Conservation (phyloP, 2,329 filamentous ascomycete species). For the Ascochyta lentis region DNA sequence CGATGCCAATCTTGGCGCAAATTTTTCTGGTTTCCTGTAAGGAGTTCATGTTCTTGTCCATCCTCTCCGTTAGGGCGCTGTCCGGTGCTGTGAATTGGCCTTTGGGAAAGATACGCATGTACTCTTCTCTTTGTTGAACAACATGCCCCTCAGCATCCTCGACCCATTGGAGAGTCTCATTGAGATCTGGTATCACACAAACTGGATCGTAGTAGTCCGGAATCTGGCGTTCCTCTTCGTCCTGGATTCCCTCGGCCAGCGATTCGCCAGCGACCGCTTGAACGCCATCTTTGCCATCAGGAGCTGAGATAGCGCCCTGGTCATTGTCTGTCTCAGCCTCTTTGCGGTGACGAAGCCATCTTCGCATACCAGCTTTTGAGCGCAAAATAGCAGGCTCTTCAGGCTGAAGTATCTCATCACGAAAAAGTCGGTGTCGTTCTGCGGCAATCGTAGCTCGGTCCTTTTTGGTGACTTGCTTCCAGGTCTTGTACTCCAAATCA, state of each 20-base stretch:
- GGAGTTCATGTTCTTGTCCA: slow-evolving; percentile 90
- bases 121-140: slow-evolving; percentile 86
- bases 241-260: slow-evolving; percentile 93
- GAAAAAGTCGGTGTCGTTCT: slow-evolving; percentile 85
- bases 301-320: slow-evolving; percentile 58
- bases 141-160: slow-evolving; percentile 90
- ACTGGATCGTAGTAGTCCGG: slow-evolving; percentile 95
- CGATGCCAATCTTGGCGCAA: slow-evolving; percentile 93
- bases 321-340: slow-evolving; percentile 58
- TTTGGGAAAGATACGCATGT: slow-evolving; percentile 75
- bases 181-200: slow-evolving; percentile 84
- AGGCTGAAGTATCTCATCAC: slow-evolving; percentile 79
- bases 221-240: slow-evolving; percentile 75
- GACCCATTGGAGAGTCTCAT: slow-evolving; percentile 79
- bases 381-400: slow-evolving; percentile 89
- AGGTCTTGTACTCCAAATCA: slow-evolving; percentile 90
- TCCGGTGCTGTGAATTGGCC: slow-evolving; percentile 78
- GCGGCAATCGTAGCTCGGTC: slow-evolving; percentile 86
- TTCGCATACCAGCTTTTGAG: slow-evolving; percentile 86
- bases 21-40: slow-evolving; percentile 97
- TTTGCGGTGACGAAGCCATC: slow-evolving; percentile 81
- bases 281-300: slow-evolving; percentile 56
- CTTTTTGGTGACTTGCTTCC: slow-evolving; percentile 99
- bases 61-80: slow-evolving; percentile 75
- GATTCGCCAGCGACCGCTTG: slow-evolving; percentile 69